Conservation (phyloP, 2,329 filamentous ascomycete species). For the Xylariaceae sp. region DNA sequence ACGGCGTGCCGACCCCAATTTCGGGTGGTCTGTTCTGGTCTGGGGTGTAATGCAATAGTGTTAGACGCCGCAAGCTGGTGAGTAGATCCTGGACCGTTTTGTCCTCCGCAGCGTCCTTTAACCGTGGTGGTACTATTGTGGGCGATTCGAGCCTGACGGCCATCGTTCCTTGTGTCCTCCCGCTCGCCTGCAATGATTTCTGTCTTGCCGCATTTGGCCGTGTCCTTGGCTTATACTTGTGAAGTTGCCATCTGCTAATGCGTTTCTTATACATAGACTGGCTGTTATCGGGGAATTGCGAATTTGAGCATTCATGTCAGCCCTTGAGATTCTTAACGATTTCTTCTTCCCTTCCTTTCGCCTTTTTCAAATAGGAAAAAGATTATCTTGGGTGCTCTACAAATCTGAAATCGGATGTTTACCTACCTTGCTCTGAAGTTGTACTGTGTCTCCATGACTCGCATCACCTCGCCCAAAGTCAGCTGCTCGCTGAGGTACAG, state of each 20-base stretch:
- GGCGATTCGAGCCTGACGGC: no score
- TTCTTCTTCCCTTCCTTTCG: no score
- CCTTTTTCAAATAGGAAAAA: no score
- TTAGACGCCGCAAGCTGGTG: not conserved
- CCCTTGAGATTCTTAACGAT: no score
- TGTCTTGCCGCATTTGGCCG: not conserved
- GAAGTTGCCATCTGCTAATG: constrained; percentile 7
- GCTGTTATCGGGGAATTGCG: no score
- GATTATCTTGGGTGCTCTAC: no score
- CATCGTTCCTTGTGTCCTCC: no score
- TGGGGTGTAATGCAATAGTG: not conserved
- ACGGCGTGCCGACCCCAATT: not conserved
- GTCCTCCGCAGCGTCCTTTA: not conserved
- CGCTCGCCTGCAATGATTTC: no score
- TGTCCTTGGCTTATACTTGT: constrained; percentile 7
- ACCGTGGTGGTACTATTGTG: not conserved
- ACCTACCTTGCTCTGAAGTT: constrained; percentile 10
- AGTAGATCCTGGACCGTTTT: not conserved
- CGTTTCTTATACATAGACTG: constrained; percentile 10
- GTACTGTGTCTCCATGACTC: constrained; percentile 2
- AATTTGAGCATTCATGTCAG: no score
- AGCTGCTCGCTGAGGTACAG: constrained; percentile 8
- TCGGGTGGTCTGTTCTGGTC: not conserved
- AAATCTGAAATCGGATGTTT: not conserved
- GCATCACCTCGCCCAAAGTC: constrained; percentile 5